phyloP scores from a whole-genome alignment of 2,329 filamentous ascomycete species.

The Coniochaeta ligniaria region DNA sequence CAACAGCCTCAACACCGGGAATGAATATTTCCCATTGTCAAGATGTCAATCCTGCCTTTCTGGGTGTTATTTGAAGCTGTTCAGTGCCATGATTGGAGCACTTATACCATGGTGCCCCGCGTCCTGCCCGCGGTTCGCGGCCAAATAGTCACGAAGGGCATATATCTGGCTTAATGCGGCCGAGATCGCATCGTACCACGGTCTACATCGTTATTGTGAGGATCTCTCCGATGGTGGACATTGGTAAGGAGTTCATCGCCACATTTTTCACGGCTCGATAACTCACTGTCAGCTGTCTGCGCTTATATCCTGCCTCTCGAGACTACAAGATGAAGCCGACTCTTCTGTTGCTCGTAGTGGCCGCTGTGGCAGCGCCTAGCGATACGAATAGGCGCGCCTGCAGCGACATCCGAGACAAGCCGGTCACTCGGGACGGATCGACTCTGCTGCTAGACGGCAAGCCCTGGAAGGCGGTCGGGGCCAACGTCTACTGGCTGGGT shows the following conservation, averaged over 20 bases:
- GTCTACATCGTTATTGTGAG: neutral
- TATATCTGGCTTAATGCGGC: neutral
- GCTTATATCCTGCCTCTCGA: neutral
- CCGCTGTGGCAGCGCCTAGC: neutral
- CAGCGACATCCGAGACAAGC: conserved; percentile 10
- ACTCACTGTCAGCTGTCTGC: neutral
- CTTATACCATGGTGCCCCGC: neutral
- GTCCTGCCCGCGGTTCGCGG: neutral
- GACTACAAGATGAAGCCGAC: neutral
- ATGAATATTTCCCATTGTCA: neutral
- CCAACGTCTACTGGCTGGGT: conserved; percentile 44
- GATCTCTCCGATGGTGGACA: neutral
- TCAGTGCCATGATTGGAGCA: neutral
- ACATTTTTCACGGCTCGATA: neutral
- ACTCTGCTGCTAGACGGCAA: conserved; percentile 27
- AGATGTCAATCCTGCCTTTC: neutral
- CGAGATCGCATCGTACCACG: neutral
- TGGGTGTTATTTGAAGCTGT: neutral
- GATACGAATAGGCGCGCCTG: neutral
- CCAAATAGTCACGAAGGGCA: neutral
- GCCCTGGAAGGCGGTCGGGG: conserved; percentile 35
- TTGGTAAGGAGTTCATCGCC: neutral
- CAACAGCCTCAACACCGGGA: neutral
- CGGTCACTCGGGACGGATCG: conserved; percentile 27
- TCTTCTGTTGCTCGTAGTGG: neutral